Evolutionary conservation across 768 basidiomycete species (phyloP).

Genomic region (Podaxis carcinomalis): DNA sequence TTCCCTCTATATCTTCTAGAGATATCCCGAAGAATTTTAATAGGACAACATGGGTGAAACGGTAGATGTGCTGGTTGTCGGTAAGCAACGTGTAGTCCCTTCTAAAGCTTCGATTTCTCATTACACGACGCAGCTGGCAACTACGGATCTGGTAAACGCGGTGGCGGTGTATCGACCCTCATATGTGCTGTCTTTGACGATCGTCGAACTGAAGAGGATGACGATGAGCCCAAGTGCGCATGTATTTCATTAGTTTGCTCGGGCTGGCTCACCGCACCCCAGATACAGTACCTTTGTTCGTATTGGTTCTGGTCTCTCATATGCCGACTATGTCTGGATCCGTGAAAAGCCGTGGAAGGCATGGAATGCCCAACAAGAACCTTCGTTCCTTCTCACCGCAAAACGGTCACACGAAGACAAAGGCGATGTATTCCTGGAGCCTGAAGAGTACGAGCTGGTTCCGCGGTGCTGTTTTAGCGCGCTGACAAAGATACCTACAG

Average conservation of each 20-base stretch:
- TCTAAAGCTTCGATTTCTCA: neutral
- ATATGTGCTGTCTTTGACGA: constrained; percentile 89
- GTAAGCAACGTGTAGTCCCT: constrained; percentile 33
- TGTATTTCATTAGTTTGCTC: neutral
- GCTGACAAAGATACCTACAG: constrained; percentile 33
- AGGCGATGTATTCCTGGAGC: constrained; percentile 88
- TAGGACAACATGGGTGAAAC: constrained; percentile 92
- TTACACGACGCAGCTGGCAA: constrained; percentile 60
- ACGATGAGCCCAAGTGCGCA: constrained; percentile 61
- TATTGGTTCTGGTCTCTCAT: constrained; percentile 86
- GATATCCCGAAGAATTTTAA: neutral
- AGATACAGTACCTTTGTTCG: constrained; percentile 89
- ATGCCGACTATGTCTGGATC: constrained; percentile 84
- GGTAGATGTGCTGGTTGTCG: constrained; percentile 87
- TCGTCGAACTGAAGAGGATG: constrained; percentile 46
- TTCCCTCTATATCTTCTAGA: neutral
- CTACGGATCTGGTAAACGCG: constrained; percentile 82
- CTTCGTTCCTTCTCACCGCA: constrained; percentile 62
- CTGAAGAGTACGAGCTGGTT: constrained; percentile 62
- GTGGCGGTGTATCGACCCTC: constrained; percentile 85
- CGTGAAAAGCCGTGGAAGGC: constrained; percentile 76
- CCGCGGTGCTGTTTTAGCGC: neutral
- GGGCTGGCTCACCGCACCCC: neutral
- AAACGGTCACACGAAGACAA: constrained; percentile 68
- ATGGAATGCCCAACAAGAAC: constrained; percentile 72